phyloP scores from a whole-genome alignment of 495 filamentous ascomycete genomes.

The Aspergillus baeticus region DNA sequence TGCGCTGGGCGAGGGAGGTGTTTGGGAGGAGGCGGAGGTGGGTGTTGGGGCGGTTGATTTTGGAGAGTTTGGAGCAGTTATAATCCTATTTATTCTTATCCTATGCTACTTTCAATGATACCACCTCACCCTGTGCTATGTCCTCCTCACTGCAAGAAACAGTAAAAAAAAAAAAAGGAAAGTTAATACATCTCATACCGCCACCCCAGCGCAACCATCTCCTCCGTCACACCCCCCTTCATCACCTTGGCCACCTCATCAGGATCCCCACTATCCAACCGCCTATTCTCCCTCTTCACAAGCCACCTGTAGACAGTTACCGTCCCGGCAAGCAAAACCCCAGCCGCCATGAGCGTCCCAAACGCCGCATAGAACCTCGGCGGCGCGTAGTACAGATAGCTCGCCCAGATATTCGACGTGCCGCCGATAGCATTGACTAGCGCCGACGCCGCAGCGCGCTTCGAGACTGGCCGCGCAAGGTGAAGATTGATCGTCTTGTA shows the following conservation, averaged over 20 bases:
- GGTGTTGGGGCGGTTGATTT: constrained; percentile 30
- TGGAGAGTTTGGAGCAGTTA: constrained; percentile 29
- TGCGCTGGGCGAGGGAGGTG: constrained; percentile 30
- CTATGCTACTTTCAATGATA: constrained; percentile 2
- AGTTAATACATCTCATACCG: constrained; percentile 42
- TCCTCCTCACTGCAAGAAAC: too few relatives aligned
- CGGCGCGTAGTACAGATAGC: constrained; percentile 34
- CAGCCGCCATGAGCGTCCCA: constrained; percentile 33
- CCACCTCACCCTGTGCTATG: not conserved
- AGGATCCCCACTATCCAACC: constrained; percentile 31
- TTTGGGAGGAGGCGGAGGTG: constrained; percentile 27
- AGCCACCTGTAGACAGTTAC: constrained; percentile 37
- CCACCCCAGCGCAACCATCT: constrained; percentile 40
- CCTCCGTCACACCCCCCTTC: constrained; percentile 38
- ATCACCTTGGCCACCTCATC: constrained; percentile 31
- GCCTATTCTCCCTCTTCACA: constrained; percentile 33
- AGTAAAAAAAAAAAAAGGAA: too few relatives aligned
- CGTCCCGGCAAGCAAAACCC: constrained; percentile 28
- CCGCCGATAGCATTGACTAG: constrained; percentile 35
- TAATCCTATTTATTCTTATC: not conserved
- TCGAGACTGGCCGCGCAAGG: constrained; percentile 25
- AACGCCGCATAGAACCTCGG: constrained; percentile 40
- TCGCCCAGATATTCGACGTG: constrained; percentile 40
- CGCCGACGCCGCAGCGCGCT: constrained; percentile 30
- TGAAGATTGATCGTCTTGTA: constrained; percentile 33